phyloP scores from a whole-genome alignment of 208 protist genomes.

The Crithidia bombi region DNA sequence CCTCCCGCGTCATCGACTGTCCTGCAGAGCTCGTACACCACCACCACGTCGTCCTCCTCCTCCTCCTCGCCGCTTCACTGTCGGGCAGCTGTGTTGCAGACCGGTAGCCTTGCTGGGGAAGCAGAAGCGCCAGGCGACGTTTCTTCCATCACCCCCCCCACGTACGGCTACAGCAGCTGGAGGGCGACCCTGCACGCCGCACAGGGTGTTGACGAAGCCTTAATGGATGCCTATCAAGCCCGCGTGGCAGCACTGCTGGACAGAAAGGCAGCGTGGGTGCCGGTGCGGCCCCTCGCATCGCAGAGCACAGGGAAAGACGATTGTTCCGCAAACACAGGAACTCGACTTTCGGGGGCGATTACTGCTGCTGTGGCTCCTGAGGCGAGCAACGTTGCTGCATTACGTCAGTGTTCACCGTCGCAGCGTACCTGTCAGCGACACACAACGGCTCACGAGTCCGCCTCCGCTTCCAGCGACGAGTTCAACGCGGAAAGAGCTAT shows the following conservation, averaged over 20 bases:
- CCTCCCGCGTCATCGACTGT: not conserved
- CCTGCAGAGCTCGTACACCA: not conserved
- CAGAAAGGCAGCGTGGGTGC: slow-evolving; percentile 17
- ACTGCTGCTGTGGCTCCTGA: not conserved
- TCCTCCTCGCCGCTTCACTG: not conserved
- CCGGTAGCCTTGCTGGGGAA: not conserved
- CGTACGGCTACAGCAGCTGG: slow-evolving; percentile 29
- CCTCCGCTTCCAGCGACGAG: slow-evolving; percentile 16
- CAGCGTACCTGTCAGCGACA: no score
- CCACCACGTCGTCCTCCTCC: not conserved
- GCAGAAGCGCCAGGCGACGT: not conserved
- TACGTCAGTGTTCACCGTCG: no score
- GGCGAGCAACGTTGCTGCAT: no score
- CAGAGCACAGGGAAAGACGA: not conserved
- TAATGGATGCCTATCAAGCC: slow-evolving; percentile 21
- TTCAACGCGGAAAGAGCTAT: not conserved
- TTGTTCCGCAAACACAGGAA: not conserved
- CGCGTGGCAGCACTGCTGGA: slow-evolving; percentile 20
- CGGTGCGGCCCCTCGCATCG: not conserved
- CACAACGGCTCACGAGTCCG: slow-evolving; percentile 5
- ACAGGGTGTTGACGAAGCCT: slow-evolving; percentile 21
- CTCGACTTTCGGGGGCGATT: no score
- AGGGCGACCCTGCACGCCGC: slow-evolving; percentile 26
- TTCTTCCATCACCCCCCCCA: slow-evolving; percentile 1
- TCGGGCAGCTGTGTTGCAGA: not conserved